Conservation (phyloP, 2,329 filamentous ascomycete species). For the Fusarium sp. region DNA sequence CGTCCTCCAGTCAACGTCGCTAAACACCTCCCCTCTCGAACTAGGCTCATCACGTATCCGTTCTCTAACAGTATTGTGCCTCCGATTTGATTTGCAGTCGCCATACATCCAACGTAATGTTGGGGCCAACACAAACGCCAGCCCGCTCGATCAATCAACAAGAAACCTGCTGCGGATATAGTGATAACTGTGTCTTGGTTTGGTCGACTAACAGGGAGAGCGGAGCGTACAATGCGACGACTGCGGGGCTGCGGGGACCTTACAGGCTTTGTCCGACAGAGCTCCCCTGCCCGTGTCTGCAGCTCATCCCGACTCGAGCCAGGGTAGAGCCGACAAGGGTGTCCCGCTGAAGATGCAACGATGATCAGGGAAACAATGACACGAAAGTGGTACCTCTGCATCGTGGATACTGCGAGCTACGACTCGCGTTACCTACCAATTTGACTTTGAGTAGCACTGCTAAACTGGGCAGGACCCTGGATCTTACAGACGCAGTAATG, state of each 20-base stretch:
- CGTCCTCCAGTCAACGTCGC: slow-evolving; percentile 10
- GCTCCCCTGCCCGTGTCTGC: slow-evolving; percentile 27
- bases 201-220: slow-evolving; percentile 34
- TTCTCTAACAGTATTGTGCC: slow-evolving; percentile 16
- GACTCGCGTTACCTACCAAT: slow-evolving; percentile 21
- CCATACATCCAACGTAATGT: neutral
- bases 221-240: slow-evolving; percentile 31
- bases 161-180: slow-evolving; percentile 14
- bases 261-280: slow-evolving; percentile 24
- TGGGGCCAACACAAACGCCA: slow-evolving; percentile 3
- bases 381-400: slow-evolving; percentile 22
- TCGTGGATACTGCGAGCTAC: slow-evolving; percentile 25
- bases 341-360: slow-evolving; percentile 36
- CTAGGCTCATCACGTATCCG: slow-evolving; percentile 36
- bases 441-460: slow-evolving; percentile 18
- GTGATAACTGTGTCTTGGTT: slow-evolving; percentile 34
- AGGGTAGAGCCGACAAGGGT: neutral
- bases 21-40: slow-evolving; percentile 22
- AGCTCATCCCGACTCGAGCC: slow-evolving; percentile 31
- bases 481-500: slow-evolving; percentile 27
- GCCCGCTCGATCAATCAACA: slow-evolving; percentile 4
- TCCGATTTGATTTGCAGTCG: slow-evolving; percentile 10
- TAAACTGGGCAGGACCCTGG: slow-evolving; percentile 38
- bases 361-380: slow-evolving; percentile 38
- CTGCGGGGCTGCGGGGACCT: slow-evolving; percentile 27